These are phyloP conservation scores for Macrocystidia cucumis DNA, from an alignment of 1,284 basidiomycete species.

Conservation along the genomic window DNA sequence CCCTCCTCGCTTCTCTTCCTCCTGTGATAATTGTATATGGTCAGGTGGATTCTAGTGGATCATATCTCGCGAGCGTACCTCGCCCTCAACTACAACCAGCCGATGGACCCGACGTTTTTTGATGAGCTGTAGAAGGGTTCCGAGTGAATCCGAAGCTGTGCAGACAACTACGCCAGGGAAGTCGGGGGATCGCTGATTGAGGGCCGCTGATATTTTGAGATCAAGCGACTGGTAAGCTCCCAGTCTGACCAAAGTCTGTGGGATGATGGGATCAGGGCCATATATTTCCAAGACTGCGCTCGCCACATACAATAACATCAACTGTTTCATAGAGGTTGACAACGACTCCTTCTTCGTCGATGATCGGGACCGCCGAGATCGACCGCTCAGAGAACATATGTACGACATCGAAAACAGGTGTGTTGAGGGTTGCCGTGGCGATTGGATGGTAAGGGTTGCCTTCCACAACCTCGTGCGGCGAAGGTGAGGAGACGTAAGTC, in stretches of 20 bases:
- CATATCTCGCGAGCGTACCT: conserved; percentile 33
- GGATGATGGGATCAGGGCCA: conserved; percentile 10
- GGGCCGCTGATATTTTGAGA: conserved; percentile 90
- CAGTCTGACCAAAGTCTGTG: conserved; percentile 88
- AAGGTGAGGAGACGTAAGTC: conserved; percentile 70
- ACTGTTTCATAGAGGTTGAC: conserved; percentile 98
- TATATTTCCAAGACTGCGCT: conserved; percentile 1
- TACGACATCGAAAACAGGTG: conserved; percentile 96
- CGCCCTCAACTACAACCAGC: conserved; percentile 86
- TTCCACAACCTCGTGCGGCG: conserved; percentile 30
- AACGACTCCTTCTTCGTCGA: conserved; percentile 90
- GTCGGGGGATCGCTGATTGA: conserved; percentile 86
- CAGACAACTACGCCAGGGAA: conserved; percentile 97
- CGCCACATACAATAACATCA: conserved; percentile 94
- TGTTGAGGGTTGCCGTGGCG: conserved; percentile 86
- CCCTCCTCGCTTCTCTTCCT: conserved; percentile 68
- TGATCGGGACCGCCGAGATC: conserved; percentile 95
- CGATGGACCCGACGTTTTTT: conserved; percentile 93
- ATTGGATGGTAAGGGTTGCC: conserved; percentile 81
- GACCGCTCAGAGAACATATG: conserved; percentile 97
- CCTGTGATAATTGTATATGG: conserved; percentile 31
- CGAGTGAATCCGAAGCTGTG: conserved; percentile 89
- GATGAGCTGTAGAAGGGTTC: conserved; percentile 87
- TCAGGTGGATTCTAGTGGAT: neutral
- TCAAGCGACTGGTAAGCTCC: conserved; percentile 94